These are phyloP conservation scores for Aspergillus nidulans DNA, from an alignment of 495 filamentous ascomycete species.

Conservation along the genomic window DNA sequence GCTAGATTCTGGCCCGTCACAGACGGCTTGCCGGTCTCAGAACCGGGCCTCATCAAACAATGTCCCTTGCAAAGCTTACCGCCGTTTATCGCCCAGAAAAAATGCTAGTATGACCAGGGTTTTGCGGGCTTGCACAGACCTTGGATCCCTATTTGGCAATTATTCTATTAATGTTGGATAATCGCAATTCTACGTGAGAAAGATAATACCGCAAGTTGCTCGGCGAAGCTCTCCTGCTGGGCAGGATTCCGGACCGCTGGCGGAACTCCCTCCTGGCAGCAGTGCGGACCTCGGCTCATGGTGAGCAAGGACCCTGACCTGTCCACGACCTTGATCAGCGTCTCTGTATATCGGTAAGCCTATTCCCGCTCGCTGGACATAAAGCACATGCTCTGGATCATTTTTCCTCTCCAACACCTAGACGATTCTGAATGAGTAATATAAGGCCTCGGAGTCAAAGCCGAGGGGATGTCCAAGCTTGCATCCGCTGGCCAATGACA, in stretches of 20 bases:
- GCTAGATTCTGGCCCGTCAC: too few relatives aligned
- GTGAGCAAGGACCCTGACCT: not conserved
- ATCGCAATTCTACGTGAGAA: not conserved
- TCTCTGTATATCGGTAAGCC: not conserved
- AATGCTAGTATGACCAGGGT: not conserved
- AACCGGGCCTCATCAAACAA: not conserved
- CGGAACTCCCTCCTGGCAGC: not conserved
- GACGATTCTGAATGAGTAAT: conserved; percentile 3
- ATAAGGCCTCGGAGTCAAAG: not conserved
- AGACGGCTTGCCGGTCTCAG: conserved; percentile 14
- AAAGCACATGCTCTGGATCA: not conserved
- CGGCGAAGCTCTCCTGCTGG: not conserved
- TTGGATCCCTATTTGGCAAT: not conserved
- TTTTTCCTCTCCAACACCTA: not conserved
- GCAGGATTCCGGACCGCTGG: not conserved
- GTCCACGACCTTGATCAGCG: not conserved
- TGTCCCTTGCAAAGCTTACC: not conserved
- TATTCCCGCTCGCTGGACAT: not conserved
- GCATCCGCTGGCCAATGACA: not conserved
- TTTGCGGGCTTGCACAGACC: not conserved
- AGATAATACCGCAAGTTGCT: not conserved
- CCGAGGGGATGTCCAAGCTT: not conserved
- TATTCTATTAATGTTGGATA: not conserved
- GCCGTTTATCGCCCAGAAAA: too few relatives aligned
- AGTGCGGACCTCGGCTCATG: conserved; percentile 11